Base-by-base conservation (phyloP, 1,284 basidiomycete species). In the Fistulina hepatica region DNA sequence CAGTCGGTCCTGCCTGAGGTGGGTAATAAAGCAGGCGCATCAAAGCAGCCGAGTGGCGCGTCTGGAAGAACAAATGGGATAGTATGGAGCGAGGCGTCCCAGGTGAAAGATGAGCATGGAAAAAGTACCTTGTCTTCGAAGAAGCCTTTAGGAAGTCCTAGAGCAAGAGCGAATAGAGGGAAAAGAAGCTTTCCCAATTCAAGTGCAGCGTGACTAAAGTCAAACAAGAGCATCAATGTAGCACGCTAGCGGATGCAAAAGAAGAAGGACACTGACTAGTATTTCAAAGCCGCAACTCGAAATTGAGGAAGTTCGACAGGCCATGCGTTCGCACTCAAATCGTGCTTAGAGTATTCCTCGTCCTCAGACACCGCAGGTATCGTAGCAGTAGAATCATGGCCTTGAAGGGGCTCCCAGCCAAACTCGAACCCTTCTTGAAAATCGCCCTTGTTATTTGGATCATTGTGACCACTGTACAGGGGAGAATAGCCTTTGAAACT, bases 391-490 rank as follows among this genome's bases (percentile, higher is more conserved):
- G 22, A 13, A 21, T 9, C 25, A 5, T 35, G 22, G 40, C 37
- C 28, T 11, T 55, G 44, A 0, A 65, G 45, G 35, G 63, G 58
- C 53, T 90, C 84, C 62, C 76, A 77, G 1, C 83, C 83, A 36
- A 90, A 64, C 46, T 86, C 80, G 53, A 88, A 91, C 1, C 79
- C 82, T 55, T 91, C 88, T 52, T 89, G 82, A 36, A 82, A 55
- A 51, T 89, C 84, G 8, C 82, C 83, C 15, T 68, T 63, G 46
- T 75, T 76, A 20, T 69, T 62, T 0, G 78, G 75, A 46, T 81
- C 65, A 44, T 73, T 77, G 46, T 76, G 76, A 41, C 70, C 73
- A 36, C 69, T 71, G 15, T 75, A 59, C 5, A 81, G 47, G 6
- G 73, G 67, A 40, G 71, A 75, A 53, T 84, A 88, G 2, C 85